These are phyloP conservation scores for Tetramitus jugosus DNA, from an alignment of 208 protist species.

Conservation along the genomic window DNA sequence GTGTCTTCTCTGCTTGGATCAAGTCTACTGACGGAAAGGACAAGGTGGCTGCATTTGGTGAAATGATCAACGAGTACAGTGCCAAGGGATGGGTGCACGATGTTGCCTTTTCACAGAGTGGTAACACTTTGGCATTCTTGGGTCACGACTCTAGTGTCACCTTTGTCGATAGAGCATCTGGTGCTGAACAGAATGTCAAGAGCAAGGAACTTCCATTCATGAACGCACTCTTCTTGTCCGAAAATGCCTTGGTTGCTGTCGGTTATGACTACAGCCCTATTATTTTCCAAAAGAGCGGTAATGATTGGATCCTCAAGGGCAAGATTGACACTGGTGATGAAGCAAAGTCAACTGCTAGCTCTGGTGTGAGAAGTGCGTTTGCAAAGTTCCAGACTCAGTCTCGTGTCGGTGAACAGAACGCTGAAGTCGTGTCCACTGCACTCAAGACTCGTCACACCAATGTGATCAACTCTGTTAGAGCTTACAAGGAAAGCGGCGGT, in stretches of 20 bases:
- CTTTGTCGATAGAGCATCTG: slow-evolving; percentile 36
- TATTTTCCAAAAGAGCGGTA: background rate
- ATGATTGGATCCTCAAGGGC: background rate
- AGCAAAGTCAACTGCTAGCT: background rate
- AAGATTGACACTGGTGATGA: background rate
- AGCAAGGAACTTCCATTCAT: background rate
- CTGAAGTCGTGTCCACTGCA: background rate
- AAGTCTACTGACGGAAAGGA: slow-evolving; percentile 51
- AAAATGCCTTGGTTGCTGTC: slow-evolving; percentile 8
- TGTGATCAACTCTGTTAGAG: background rate
- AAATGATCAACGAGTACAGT: slow-evolving; percentile 43
- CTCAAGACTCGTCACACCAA: slow-evolving; percentile 8
- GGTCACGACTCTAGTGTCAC: slow-evolving; percentile 45
- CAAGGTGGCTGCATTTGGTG: slow-evolving; percentile 46
- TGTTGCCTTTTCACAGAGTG: slow-evolving; percentile 56
- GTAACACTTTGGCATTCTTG: slow-evolving; percentile 50
- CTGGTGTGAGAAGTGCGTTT: background rate
- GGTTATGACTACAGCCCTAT: slow-evolving; percentile 7
- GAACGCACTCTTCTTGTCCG: background rate
- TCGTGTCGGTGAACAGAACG: background rate
- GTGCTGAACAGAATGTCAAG: background rate
- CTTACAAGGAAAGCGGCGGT: background rate
- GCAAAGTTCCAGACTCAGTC: background rate
- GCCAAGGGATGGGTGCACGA: slow-evolving; percentile 56
- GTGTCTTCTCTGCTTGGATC: slow-evolving; percentile 58